Evolutionary conservation across 1,139 yeast genomes (phyloP).

Genomic region (Saccharomyces hybrid): DNA sequence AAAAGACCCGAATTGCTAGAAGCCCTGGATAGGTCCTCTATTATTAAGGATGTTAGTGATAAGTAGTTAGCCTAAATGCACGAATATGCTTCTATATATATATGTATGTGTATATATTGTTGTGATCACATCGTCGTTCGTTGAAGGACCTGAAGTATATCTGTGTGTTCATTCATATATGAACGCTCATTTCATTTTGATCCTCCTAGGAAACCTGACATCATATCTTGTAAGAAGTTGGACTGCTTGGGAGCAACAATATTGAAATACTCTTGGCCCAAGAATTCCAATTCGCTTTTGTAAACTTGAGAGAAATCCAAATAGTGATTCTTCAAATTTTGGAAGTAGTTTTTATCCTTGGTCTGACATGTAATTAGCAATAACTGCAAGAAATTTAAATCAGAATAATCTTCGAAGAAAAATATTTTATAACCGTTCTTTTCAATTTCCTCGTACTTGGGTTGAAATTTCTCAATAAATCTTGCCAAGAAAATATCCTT

Average conservation of each 20-base stretch:
- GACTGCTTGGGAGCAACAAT: slow-evolving; percentile 49
- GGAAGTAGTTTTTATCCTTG: slow-evolving; percentile 42
- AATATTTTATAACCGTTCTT: slow-evolving; percentile 25
- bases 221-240: slow-evolving; percentile 73
- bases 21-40: slow-evolving; percentile 46
- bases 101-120: not conserved
- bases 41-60: slow-evolving; percentile 10
- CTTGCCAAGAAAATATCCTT: slow-evolving; percentile 27
- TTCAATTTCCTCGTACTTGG: slow-evolving; percentile 14
- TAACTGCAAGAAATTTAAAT: slow-evolving; percentile 65
- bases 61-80: not conserved
- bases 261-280: slow-evolving; percentile 53
- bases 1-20: slow-evolving; percentile 62
- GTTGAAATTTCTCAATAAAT: slow-evolving; percentile 33
- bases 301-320: slow-evolving; percentile 34
- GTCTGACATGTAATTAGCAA: slow-evolving; percentile 57
- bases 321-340: slow-evolving; percentile 49
- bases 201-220: slow-evolving; percentile 66
- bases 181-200: slow-evolving; percentile 1
- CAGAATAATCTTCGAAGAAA: slow-evolving; percentile 31
- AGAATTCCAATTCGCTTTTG: slow-evolving; percentile 40
- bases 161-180: not conserved
- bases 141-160: not conserved
- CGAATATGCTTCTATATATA: not conserved
- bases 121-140: not conserved